phyloP scores from a whole-genome alignment of 768 basidiomycete genomes.

The Termitomyces sp. region DNA sequence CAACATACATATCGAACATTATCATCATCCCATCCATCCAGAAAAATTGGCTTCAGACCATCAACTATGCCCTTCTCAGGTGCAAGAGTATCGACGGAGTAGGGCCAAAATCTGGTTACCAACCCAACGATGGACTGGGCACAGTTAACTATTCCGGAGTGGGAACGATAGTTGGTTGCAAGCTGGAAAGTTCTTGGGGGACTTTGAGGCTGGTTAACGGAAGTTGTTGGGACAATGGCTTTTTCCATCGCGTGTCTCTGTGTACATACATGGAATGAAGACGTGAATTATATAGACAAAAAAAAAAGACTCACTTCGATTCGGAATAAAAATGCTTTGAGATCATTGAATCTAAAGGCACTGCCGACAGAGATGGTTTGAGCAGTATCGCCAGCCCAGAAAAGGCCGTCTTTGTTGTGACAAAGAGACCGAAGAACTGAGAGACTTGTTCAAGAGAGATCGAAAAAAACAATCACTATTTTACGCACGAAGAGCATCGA shows the following conservation, averaged over 20 bases:
- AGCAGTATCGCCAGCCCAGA: conserved; percentile 80
- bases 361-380: conserved; percentile 74
- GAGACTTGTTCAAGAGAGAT: background rate
- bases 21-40: conserved; percentile 39
- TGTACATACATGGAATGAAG: background rate
- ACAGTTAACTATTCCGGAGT: conserved; percentile 69
- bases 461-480: background rate
- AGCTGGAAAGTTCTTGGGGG: conserved; percentile 45
- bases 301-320: conserved; percentile 43
- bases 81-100: conserved; percentile 54
- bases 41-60: conserved; percentile 55
- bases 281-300: background rate
- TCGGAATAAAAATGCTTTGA: conserved; percentile 62
- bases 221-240: background rate
- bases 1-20: conserved; percentile 29
- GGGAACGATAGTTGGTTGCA: conserved; percentile 62
- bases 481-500: conserved; percentile 52
- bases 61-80: conserved; percentile 51
- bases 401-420: conserved; percentile 57
- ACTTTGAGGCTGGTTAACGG: background rate
- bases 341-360: conserved; percentile 64
- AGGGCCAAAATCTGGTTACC: conserved; percentile 55
- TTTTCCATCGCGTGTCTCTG: conserved; percentile 11
- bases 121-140: conserved; percentile 62
- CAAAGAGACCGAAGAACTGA: conserved; percentile 62